Conservation (phyloP, 1,139 yeast species). For the Hemisphaericaspora xylanilytica region DNA sequence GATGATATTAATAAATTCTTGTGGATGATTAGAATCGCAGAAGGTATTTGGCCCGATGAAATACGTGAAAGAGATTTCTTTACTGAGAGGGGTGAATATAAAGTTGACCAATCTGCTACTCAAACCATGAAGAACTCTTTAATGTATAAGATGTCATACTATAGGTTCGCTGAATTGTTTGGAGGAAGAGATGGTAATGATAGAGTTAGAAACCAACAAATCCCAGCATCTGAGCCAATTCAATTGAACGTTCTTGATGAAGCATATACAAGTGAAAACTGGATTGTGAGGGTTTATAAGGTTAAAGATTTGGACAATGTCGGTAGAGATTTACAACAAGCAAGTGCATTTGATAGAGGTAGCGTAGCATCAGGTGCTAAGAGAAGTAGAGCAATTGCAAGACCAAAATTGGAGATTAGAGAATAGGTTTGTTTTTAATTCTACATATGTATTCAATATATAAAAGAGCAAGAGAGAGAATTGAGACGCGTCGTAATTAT, state of each 20-base stretch:
- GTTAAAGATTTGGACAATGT: slow-evolving; percentile 85
- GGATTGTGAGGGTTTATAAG: slow-evolving; percentile 94
- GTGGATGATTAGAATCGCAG: slow-evolving; percentile 99
- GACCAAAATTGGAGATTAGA: slow-evolving; percentile 54
- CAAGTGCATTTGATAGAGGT: slow-evolving; percentile 42
- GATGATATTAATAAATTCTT: slow-evolving; percentile 95
- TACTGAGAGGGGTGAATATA: slow-evolving; percentile 83
- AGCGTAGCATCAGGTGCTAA: slow-evolving; percentile 19
- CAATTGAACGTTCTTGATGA: slow-evolving; percentile 81
- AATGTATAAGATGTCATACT: slow-evolving; percentile 94
- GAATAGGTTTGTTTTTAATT: slow-evolving; percentile 20
- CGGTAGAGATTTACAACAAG: slow-evolving; percentile 69
- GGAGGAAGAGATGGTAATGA: slow-evolving; percentile 71
- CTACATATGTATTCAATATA: neutral
- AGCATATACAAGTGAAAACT: slow-evolving; percentile 92
- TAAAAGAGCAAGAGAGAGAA: neutral
- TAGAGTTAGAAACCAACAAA: slow-evolving; percentile 82
- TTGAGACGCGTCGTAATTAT: too few species aligned
- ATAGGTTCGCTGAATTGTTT: slow-evolving; percentile 76
- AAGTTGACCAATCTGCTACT: slow-evolving; percentile 79
- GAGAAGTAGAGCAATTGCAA: slow-evolving; percentile 50
- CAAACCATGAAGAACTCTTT: slow-evolving; percentile 82
- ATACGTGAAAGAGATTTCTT: slow-evolving; percentile 82
- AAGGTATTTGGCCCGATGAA: slow-evolving; percentile 99
- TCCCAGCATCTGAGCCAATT: slow-evolving; percentile 57